phyloP scores from a whole-genome alignment of 2,329 filamentous ascomycete species.

The Stemphylium vesicarium region DNA sequence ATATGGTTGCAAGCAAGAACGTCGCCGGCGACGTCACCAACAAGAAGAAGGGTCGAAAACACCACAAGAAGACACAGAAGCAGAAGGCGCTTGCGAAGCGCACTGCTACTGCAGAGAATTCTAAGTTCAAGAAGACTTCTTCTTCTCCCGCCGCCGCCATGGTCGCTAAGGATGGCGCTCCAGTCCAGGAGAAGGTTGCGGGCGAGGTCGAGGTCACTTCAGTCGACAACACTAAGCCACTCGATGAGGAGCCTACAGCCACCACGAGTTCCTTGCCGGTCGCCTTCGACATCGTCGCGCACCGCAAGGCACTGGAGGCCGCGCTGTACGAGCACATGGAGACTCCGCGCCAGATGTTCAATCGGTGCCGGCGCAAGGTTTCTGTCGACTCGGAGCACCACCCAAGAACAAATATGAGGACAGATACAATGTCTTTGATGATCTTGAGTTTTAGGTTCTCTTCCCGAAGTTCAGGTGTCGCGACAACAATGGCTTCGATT shows the following conservation, averaged over 20 bases:
- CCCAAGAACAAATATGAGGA: neutral
- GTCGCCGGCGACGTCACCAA: neutral
- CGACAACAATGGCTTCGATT: neutral
- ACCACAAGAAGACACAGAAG: slow-evolving; percentile 12
- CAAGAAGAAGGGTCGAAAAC: slow-evolving; percentile 12
- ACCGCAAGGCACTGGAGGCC: slow-evolving; percentile 4
- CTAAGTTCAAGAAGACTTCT: neutral
- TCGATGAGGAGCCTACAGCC: neutral
- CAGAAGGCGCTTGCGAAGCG: slow-evolving; percentile 5
- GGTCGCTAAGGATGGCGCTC: neutral
- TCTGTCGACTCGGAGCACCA: slow-evolving; percentile 6
- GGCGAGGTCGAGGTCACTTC: neutral
- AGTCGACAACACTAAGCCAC: neutral
- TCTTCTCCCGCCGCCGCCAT: neutral
- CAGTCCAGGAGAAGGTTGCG: too few species aligned
- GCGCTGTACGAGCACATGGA: slow-evolving; percentile 11
- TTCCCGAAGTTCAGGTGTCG: neutral
- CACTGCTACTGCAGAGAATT: neutral
- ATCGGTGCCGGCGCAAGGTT: neutral
- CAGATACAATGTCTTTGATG: neutral
- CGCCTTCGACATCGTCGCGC: neutral
- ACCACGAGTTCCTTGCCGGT: neutral
- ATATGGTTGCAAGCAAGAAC: neutral
- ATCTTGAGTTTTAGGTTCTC: neutral
- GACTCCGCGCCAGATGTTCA: slow-evolving; percentile 5